Conservation (phyloP, 2,329 filamentous ascomycete species). For the Cucurbitaria berberidis region DNA sequence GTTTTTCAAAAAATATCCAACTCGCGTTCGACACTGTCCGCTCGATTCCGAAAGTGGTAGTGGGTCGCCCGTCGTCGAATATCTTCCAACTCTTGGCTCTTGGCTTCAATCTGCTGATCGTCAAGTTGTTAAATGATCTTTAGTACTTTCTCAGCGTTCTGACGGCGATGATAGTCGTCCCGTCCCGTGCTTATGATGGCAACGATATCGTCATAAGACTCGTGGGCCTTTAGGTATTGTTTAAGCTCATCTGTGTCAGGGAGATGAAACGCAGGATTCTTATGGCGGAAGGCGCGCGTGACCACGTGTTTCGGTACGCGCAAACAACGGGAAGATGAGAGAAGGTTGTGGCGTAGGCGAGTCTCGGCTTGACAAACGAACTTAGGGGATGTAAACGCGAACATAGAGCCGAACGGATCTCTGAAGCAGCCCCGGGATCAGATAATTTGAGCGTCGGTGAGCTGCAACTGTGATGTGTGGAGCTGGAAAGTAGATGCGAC, state of each 20-base stretch:
- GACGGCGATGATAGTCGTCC: conserved; percentile 3
- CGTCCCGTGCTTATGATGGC: conserved; percentile 22
- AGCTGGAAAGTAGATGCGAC: not conserved
- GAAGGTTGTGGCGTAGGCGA: not conserved
- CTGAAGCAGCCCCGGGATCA: too few species aligned
- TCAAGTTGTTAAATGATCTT: conserved; percentile 16
- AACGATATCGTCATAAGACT: conserved; percentile 37
- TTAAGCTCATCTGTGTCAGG: conserved; percentile 33
- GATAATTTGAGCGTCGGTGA: not conserved
- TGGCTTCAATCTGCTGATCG: conserved; percentile 8
- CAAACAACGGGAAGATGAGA: not conserved
- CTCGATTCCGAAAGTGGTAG: not conserved
- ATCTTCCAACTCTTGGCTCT: conserved; percentile 2
- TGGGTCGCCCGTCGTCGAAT: not conserved
- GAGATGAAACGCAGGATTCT: conserved; percentile 4
- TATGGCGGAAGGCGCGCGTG: not conserved
- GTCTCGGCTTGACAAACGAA: not conserved
- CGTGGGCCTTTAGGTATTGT: conserved; percentile 27
- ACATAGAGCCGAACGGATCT: too few species aligned
- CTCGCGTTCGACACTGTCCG: not conserved
- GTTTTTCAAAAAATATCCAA: conserved; percentile 1
- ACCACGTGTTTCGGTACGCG: not conserved
- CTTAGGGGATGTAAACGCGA: not conserved
- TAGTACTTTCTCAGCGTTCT: conserved; percentile 24
- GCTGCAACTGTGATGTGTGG: not conserved